Evolutionary conservation across 768 basidiomycete species (phyloP), one percentile per base, ranked within the genome.

Genomic region (Psilocybe subaeruginosa): DNA sequence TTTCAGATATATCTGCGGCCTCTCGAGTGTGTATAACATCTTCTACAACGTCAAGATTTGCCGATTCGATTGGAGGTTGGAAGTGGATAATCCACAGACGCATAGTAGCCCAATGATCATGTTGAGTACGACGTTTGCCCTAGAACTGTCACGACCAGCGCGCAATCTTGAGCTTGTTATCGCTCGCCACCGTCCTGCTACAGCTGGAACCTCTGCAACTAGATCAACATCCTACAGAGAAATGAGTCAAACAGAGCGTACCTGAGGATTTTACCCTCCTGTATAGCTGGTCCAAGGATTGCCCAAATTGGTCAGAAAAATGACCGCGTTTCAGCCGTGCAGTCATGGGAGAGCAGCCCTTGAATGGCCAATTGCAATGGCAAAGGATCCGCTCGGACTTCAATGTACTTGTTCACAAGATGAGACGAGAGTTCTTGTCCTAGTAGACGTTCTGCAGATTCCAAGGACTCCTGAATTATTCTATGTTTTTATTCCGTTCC

Each of bases 121-220:
- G 46, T 58, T 29, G 3, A 60, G 39, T 3, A 37, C 47, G 17
- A 31, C 12, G 9, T 39, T 4, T 8, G n/a, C 12, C 17, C 27
- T 23, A 0, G 49, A 52, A n/a, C 23, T 8, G 7, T 46, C 51
- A 54, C 59, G 19, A 12, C 39, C 41, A 23, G 17, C 41, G 41
- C 54, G 54, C 39, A 30, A 30, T 19, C 65, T 58, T 12, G 56
- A 17, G 50, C 54, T 68, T 6, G 84, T 84, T 61, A 86, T 66
- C 31, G 82, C 79, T 58, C 83, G 77, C 84, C 84, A 86, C 43
- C 80, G 73, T 53, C 82, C 85, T 11, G 82, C 74, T 30, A 80
- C 75, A 0, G 78, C 74, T 64, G 82, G 82, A 6, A 71, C 69
- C 65, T 84, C 82, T 81, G 54, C 17, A 11, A 9, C 6, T 16